Base-by-base conservation (phyloP, 768 basidiomycete species). In the Auricularia sp. region DNA sequence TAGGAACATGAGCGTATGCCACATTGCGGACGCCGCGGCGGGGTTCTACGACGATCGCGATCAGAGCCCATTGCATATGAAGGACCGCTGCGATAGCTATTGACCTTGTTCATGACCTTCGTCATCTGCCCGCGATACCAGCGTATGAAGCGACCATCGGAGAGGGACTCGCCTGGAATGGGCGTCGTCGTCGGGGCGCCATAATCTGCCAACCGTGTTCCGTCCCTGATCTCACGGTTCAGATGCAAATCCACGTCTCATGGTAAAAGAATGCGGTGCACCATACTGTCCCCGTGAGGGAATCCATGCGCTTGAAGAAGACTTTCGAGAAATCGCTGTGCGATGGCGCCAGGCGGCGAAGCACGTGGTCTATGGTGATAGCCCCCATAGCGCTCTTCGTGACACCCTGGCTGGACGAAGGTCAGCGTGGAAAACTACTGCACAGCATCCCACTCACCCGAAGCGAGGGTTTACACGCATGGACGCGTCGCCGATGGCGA, bases 401-500 rank as follows among this genome's bases (percentile, higher is more conserved):
- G 21, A 64, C 67, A 0, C 73, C 73, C 51, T 72, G 71, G 67
- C 34, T 63, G 10, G 18, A 35, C 13, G 36, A 36, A 6, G 24
- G 13, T 33, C 37, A 18, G 18, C n/a, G 44, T 11, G 10, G 18
- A 10, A 58, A 64, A 7, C 13, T 4, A 33, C 58, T 4, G 35
- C 42, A 11, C 64, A 16, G 6, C 16, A 18, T 16, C 51, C 3
- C 18, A 3, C n/a, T 34, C 18, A 69, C 68, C 68, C 71, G 64
- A 63, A 67, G 14, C 68, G 54, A 7, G 72, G 73, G 51, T 72
- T 71, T 5, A 73, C 34, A 37, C 56, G 56, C 74, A 76, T 73
- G 10, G 75, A 70, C 42, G 74, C 72, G 62, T 77, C 77, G 24
- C 76, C 77, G 21, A 77, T 18, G 1, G 74, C 75, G 44, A 76